phyloP scores from a whole-genome alignment of 2,329 filamentous ascomycete genomes.

The Trichoderma afroharzianum region DNA sequence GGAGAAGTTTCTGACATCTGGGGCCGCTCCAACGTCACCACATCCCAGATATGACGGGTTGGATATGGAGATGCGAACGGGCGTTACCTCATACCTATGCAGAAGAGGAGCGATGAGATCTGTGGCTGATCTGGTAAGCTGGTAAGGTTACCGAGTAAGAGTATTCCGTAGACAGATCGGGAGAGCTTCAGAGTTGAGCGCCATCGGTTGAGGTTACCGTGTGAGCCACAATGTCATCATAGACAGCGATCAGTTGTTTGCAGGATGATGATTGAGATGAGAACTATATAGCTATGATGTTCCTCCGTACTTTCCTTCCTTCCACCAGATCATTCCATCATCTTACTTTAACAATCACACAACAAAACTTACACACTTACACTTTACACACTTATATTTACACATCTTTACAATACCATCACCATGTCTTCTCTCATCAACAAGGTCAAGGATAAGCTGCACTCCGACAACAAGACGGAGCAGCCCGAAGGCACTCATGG shows the following conservation, averaged over 20 bases:
- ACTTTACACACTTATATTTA: not conserved
- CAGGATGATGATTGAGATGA: not conserved
- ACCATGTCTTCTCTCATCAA: conserved; percentile 55
- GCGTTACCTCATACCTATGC: not conserved
- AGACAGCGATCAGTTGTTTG: not conserved
- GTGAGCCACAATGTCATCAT: conserved; percentile 15
- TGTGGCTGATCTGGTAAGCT: not conserved
- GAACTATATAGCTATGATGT: not conserved
- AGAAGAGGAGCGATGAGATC: not conserved
- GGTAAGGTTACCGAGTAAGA: not conserved
- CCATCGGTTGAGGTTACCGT: not conserved
- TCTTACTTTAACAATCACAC: not conserved
- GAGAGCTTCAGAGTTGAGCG: conserved; percentile 1
- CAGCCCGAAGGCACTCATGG: conserved; percentile 28
- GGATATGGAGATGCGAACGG: not conserved
- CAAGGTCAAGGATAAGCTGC: conserved; percentile 57
- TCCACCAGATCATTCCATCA: not conserved
- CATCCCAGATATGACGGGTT: conserved; percentile 9
- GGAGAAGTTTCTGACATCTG: not conserved
- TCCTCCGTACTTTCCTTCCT: not conserved
- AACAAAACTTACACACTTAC: not conserved
- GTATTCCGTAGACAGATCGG: not conserved
- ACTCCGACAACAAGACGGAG: conserved; percentile 35
- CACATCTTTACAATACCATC: not conserved
- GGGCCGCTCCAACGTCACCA: conserved; percentile 11